Base-by-base conservation (phyloP, 306 rosid genomes). In the Dicorynia guianensis region DNA sequence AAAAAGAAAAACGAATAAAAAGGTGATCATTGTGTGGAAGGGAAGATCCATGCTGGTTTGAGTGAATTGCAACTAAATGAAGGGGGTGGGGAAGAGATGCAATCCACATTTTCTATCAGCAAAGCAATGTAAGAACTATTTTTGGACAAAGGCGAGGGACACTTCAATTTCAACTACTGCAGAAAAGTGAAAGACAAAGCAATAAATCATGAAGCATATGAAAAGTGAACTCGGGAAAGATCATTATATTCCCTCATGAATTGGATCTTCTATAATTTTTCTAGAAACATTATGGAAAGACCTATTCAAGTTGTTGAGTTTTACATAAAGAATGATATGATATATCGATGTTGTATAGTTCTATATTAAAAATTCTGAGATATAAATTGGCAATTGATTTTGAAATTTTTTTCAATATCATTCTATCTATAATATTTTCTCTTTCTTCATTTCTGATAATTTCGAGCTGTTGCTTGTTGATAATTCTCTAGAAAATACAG, bases 61-160 rank as follows among this genome's bases (percentile, higher is more conserved):
- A 85, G 87, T 88, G 91, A 78, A 81, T 83, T 85, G 90, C 84
- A 88, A 91, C 90, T 81, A 71, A 86, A 79, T 81, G 53, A 58
- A 72, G 74, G 83, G 79, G 90, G 75, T 87, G 87, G 90, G 86
- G 85, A n/a, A n/a, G n/a, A 83, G 81, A 78, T 85, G 92, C 90
- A 83, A 85, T 83, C 91, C 58, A 78, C 76, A 76, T 85, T 85
- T 82, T 88, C 87, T 73, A 74, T 66, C 44, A 78, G 74, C 86
- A 86, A 88, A 91, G 93, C 93, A 88, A 88, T 84, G 75, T 71
- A 72, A 52, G 71, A 84, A 48, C 36, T 79, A 71, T 83, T 66
- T 59, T 8, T 8, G 12, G 52, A 46, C 34, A 17, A 64, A 63
- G 14, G 50, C 17, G 36, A 46, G n/a, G 52, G n/a, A 46, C 52